Evolutionary conservation across 805 yeast species (phyloP), one percentile per base, ranked within the genome.

Genomic region (Candida ovalis): DNA sequence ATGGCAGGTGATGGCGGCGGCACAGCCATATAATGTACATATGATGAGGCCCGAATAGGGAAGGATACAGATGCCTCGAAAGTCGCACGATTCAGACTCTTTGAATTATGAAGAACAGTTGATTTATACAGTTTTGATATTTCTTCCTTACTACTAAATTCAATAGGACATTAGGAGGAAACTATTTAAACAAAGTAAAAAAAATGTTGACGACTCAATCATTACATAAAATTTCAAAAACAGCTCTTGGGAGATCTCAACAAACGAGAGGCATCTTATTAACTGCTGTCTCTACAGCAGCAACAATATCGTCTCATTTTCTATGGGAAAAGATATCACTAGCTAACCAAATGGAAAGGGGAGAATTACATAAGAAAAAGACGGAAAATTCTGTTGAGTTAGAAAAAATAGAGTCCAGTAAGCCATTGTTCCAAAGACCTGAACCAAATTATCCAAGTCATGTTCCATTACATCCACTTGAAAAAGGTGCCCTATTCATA

Each of bases 371-470:
- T 57, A 68, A 66, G 47, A 61, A 65, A 33, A 57, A 62, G 53
- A 33, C 65, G 47, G 45, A 52, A 46, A 46, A 59, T 46, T 64
- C 61, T 56, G 54, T 23, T 36, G 73, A 55, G 61, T 62, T 59
- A 19, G 49, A 49, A 19, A 21, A 45, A 33, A 19, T 41, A 22
- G 43, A 40, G 13, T 35, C 24, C 27, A 40, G 47, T 17, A 63
- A 57, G 35, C 66, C 64, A 18, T 57, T 55, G 42, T 74, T 77
- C 54, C 51, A 57, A 33, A 62, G 84, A 47, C 64, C 69, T 1
- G 61, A 55, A 30, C 76, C 79, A 1, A 70, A 74, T 37, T 88
- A 84, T 65, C 84, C 84, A 2, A 89, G 88, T 1, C 96, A 90
- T 63, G 83, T 92, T 10, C 95, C 96, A 2, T 70, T 91, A 43